Percentiles rank a stretch among this genome's conserved stretches.
Conservation (phyloP, 495 filamentous ascomycete species). For the Neurospora tetraspora region DNA sequence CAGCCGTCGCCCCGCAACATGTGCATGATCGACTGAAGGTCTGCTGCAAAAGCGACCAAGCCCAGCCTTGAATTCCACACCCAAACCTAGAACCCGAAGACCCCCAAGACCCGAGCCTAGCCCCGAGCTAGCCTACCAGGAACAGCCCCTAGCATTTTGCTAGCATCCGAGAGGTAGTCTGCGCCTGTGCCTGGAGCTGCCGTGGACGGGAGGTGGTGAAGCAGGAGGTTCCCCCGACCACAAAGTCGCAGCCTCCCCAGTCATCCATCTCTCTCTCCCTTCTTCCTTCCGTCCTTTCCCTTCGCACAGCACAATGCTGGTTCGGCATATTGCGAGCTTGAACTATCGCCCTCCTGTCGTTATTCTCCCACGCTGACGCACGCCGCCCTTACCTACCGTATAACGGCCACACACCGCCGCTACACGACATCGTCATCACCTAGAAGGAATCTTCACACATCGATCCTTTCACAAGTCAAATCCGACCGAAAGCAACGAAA, state of each 20-base stretch:
- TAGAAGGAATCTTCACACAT: not conserved
- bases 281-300: not conserved
- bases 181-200: not conserved
- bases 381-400: not conserved
- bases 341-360: not conserved
- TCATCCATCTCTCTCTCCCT: not conserved
- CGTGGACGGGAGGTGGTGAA: not conserved
- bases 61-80: not conserved
- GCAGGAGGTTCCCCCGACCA: not conserved
- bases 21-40: not conserved
- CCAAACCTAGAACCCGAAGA: not conserved
- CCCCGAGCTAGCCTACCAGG: not conserved
- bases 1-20: not conserved
- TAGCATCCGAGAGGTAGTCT: not conserved
- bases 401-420: not conserved
- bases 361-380: not conserved
- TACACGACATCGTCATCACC: not conserved
- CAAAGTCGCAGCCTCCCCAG: not conserved
- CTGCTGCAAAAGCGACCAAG: not conserved
- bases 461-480: not conserved
- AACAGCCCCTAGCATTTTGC: not conserved
- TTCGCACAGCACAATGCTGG: not conserved
- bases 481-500: not conserved
- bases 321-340: not conserved
- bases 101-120: not conserved